Percentiles rank a stretch among this genome's conserved stretches.
Evolutionary conservation across 2,329 filamentous ascomycete genomes (phyloP).

Genomic region (Nigrospora osmanthi): DNA sequence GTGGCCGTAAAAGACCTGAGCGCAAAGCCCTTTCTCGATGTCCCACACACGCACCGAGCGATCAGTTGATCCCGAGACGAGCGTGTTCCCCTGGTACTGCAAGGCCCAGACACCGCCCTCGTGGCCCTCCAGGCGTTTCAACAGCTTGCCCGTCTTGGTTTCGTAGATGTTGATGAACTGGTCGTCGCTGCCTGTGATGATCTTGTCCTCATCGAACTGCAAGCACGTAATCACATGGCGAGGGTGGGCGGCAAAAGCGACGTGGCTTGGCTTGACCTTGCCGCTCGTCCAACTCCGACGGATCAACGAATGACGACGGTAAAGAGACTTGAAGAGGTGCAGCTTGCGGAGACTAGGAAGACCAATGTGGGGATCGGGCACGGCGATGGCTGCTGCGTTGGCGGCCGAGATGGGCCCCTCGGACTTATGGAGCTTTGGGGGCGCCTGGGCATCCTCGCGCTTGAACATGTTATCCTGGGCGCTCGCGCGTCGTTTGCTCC

Average conservation of each 20-base stretch:
- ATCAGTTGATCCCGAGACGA: constrained; percentile 95
- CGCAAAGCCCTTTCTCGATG: constrained; percentile 85
- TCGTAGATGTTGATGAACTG: constrained; percentile 98
- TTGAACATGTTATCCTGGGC: constrained; percentile 33
- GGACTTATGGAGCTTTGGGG: constrained; percentile 45
- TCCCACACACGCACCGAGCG: constrained; percentile 99
- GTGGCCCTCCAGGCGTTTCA: constrained; percentile 80
- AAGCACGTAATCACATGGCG: constrained; percentile 95
- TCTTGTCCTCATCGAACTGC: constrained; percentile 97
- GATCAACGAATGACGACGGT: constrained; percentile 87
- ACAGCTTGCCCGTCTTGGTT: constrained; percentile 83
- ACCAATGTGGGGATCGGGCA: constrained; percentile 76
- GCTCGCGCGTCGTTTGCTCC: constrained; percentile 45
- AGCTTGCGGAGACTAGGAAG: constrained; percentile 71
- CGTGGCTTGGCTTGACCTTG: constrained; percentile 75
- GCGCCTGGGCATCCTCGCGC: constrained; percentile 28
- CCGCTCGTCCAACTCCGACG: constrained; percentile 87
- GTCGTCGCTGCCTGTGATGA: constrained; percentile 94
- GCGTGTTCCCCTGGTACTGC: constrained; percentile 88
- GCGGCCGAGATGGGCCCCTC: constrained; percentile 85
- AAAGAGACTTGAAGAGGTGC: constrained; percentile 93
- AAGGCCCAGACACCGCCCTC: constrained; percentile 97
- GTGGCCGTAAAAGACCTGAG: constrained; percentile 94
- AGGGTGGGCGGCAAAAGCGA: constrained; percentile 94
- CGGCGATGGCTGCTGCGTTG: constrained; percentile 71